These are phyloP conservation scores for Brachypodium distachyon DNA, from an alignment of 202 grass and related monocot species.

Conservation along the genomic window DNA sequence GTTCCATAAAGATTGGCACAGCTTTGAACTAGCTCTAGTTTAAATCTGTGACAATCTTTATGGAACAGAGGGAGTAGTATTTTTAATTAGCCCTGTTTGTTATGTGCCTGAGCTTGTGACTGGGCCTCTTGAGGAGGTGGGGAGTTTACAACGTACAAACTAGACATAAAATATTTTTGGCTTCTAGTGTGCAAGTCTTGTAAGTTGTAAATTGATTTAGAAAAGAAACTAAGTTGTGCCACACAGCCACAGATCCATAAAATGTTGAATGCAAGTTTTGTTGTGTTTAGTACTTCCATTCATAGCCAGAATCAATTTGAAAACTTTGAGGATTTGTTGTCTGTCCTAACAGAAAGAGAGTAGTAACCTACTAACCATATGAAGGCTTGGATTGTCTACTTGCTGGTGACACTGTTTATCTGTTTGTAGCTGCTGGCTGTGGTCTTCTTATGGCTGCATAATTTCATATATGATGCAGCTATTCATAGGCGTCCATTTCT, in stretches of 20 bases:
- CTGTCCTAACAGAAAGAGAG: not conserved
- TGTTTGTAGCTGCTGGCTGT: not conserved
- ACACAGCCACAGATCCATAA: not conserved
- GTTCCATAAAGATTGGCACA: too few species aligned
- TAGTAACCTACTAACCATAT: not conserved
- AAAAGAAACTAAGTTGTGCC: not conserved
- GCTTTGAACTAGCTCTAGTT: too few species aligned
- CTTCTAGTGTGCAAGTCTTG: not conserved
- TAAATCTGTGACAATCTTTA: too few species aligned
- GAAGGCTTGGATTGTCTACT: not conserved
- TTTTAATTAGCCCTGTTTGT: slow-evolving; percentile 9
- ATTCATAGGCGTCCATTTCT: not conserved
- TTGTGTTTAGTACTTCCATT: not conserved
- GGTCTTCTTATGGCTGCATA: not conserved
- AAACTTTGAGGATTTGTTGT: not conserved
- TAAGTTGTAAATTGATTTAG: not conserved
- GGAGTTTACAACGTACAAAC: not conserved
- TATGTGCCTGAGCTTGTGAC: not conserved
- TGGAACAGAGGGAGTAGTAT: too few species aligned
- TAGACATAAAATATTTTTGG: not conserved
- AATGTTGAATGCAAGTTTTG: not conserved
- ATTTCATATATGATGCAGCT: not conserved
- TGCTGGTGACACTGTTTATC: not conserved
- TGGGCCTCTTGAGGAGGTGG: not conserved
- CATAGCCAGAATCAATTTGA: not conserved